Conservation (phyloP, 371 early-diverging fungal species). For the Apophysomyces variabilis region DNA sequence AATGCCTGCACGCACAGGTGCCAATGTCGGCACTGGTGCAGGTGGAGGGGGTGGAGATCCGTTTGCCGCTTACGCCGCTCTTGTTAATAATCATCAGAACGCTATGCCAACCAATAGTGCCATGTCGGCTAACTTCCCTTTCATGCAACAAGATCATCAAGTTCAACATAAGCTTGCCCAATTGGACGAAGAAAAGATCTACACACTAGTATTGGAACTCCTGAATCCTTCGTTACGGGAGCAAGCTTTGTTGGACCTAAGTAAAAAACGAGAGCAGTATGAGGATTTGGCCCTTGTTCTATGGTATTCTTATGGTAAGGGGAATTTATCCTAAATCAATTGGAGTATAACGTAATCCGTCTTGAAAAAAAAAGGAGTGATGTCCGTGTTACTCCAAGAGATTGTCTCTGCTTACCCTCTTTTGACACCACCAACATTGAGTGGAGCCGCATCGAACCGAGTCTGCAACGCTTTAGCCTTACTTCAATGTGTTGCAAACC, state of each 20-base stretch:
- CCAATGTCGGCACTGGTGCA: constrained; percentile 6
- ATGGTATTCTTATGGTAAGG: constrained; percentile 94
- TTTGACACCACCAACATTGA: constrained; percentile 85
- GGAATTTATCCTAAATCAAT: constrained; percentile 4
- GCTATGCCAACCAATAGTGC: constrained; percentile 15
- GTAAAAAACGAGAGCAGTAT: constrained; percentile 92
- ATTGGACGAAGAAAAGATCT: constrained; percentile 82
- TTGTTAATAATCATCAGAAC: constrained; percentile 20
- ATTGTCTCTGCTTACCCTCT: constrained; percentile 93
- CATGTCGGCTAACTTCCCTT: constrained; percentile 21
- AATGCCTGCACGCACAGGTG: constrained; percentile 13
- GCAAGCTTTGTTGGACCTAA: constrained; percentile 88
- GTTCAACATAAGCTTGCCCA: constrained; percentile 54
- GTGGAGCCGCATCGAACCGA: constrained; percentile 89
- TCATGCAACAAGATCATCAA: constrained; percentile 39
- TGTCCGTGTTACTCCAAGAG: constrained; percentile 93
- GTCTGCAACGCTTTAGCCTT: constrained; percentile 97
- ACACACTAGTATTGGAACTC: constrained; percentile 86
- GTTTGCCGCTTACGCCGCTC: constrained; percentile 23
- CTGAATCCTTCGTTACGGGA: constrained; percentile 81
- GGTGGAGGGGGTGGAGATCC: constrained; percentile 15
- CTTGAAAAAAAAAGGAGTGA: constrained; percentile 68
- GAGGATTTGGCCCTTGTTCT: constrained; percentile 93
- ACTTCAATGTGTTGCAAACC: constrained; percentile 95
- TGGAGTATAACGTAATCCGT: constrained; percentile 1